phyloP scores from a whole-genome alignment of 2,329 filamentous ascomycete species.

The Niveomyces coronatus region DNA sequence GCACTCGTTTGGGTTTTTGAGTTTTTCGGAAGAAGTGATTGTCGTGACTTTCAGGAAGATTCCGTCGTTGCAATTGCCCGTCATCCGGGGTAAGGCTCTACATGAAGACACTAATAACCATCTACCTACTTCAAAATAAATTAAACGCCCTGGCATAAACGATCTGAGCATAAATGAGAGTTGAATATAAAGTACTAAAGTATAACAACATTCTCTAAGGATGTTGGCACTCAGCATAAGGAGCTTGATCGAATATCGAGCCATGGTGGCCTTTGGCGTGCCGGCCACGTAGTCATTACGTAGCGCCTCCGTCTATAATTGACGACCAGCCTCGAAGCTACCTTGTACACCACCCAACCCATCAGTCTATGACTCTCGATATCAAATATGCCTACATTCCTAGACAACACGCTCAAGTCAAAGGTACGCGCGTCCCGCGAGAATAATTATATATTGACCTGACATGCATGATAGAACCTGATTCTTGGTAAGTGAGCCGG shows the following conservation, averaged over 20 bases:
- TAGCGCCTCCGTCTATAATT: not conserved
- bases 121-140: not conserved
- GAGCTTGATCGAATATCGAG: too few relatives aligned
- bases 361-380: not conserved
- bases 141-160: too few relatives aligned
- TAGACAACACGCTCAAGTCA: slow-evolving; percentile 60
- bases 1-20: too few relatives aligned
- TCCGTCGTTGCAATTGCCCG: too few relatives aligned
- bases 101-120: not conserved
- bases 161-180: too few relatives aligned
- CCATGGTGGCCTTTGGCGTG: not conserved
- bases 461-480: slow-evolving; percentile 55
- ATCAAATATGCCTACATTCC: slow-evolving; percentile 52
- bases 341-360: not conserved
- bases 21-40: too few relatives aligned
- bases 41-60: too few relatives aligned
- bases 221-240: too few relatives aligned
- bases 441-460: too few relatives aligned
- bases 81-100: too few relatives aligned
- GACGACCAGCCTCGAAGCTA: not conserved
- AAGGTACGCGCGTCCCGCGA: slow-evolving; percentile 51
- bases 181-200: too few relatives aligned
- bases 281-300: slow-evolving; percentile 1
- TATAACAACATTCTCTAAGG: too few relatives aligned
- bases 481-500: slow-evolving; percentile 49